A percentile compares a stretch with the other conserved stretches of the same genome.
Evolutionary conservation across 2,329 filamentous ascomycete species (phyloP).

Genomic region (Colletotrichum sp.): DNA sequence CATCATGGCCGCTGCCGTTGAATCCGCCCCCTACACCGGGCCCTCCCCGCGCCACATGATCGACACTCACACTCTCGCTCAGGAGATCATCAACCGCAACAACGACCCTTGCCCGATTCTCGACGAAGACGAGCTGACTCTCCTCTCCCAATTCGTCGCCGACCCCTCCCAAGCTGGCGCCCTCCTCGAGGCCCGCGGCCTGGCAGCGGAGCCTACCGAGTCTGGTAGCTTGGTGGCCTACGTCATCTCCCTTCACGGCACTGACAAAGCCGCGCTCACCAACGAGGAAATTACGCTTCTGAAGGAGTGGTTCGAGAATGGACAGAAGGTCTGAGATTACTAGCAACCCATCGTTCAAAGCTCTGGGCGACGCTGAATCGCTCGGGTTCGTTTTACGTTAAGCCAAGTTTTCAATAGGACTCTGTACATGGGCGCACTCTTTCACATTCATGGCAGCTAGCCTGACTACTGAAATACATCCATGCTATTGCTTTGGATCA

Average conservation of each 20-base stretch:
- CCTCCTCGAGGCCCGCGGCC: neutral
- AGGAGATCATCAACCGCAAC: slow-evolving; percentile 22
- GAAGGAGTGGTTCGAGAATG: slow-evolving; percentile 16
- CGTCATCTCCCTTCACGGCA: slow-evolving; percentile 12
- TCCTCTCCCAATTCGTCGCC: slow-evolving; percentile 8
- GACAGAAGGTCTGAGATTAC: neutral
- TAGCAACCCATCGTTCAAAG: neutral
- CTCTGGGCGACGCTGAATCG: neutral
- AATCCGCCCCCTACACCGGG: slow-evolving; percentile 15
- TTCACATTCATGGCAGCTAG: neutral
- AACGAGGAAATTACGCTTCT: slow-evolving; percentile 12
- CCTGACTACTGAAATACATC: neutral
- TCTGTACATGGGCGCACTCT: neutral
- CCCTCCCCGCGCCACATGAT: slow-evolving; percentile 19
- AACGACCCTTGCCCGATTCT: slow-evolving; percentile 11
- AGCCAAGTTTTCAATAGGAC: neutral
- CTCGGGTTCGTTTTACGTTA: too few species aligned
- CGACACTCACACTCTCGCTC: slow-evolving; percentile 17
- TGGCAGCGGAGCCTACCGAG: neutral
- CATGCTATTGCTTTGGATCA: neutral
- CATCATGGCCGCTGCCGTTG: neutral
- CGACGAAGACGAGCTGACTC: slow-evolving; percentile 9
- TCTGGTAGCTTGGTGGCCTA: slow-evolving; percentile 12
- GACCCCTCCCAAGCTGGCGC: neutral
- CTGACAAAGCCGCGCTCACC: slow-evolving; percentile 5